phyloP scores from a whole-genome alignment of 768 basidiomycete genomes.

The Rhizopogon salebrosus region DNA sequence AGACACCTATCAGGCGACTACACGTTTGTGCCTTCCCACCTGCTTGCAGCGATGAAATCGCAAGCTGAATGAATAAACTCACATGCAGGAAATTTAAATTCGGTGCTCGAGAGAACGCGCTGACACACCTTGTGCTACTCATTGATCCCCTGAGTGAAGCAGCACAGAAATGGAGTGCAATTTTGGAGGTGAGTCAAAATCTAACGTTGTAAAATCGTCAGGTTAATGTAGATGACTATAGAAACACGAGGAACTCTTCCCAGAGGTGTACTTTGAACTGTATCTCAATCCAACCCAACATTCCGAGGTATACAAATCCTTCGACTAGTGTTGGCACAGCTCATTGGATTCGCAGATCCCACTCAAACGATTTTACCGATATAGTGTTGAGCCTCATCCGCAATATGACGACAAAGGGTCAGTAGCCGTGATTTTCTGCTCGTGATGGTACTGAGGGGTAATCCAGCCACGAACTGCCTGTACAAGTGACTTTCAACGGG shows the following conservation, averaged over 20 bases:
- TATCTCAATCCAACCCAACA: slow-evolving; percentile 69
- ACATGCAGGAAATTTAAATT: slow-evolving; percentile 54
- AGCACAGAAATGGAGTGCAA: slow-evolving; percentile 81
- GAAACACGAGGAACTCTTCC: slow-evolving; percentile 37
- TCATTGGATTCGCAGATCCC: slow-evolving; percentile 52
- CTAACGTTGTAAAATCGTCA: not conserved
- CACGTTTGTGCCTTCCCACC: slow-evolving; percentile 44
- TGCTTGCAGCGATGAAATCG: not conserved
- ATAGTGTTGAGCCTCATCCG: slow-evolving; percentile 52
- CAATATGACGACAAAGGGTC: slow-evolving; percentile 71
- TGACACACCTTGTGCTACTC: slow-evolving; percentile 66
- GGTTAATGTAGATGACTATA: not conserved
- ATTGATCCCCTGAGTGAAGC: slow-evolving; percentile 82
- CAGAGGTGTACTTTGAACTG: slow-evolving; percentile 67
- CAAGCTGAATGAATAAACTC: not conserved
- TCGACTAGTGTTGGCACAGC: not conserved
- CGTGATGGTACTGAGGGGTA: slow-evolving; percentile 1
- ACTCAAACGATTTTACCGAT: slow-evolving; percentile 90
- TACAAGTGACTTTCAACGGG: slow-evolving; percentile 58
- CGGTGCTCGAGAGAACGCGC: slow-evolving; percentile 63
- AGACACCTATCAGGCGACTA: slow-evolving; percentile 51
- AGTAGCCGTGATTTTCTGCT: not conserved
- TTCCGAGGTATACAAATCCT: slow-evolving; percentile 49
- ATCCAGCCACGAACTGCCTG: slow-evolving; percentile 50
- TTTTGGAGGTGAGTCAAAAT: slow-evolving; percentile 58